A percentile compares a stretch with the other conserved stretches of the same genome.
Conservation (phyloP, 371 early-diverging fungal genomes). For the Syncephalis fuscata region DNA sequence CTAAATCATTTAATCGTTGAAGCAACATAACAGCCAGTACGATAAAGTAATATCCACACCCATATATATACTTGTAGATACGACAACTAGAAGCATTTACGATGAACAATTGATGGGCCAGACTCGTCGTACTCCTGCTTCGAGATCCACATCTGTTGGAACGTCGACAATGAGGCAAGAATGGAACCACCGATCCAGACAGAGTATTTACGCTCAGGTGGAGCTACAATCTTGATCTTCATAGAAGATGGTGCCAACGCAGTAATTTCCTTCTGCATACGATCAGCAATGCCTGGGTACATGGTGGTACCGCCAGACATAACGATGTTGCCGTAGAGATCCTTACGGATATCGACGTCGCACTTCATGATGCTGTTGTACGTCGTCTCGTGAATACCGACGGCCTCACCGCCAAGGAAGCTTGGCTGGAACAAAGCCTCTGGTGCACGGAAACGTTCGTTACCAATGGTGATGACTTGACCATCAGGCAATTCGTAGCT, state of each 20-base stretch:
- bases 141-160: constrained; percentile 78
- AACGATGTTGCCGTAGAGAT: constrained; percentile 92
- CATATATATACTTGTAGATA: too few species aligned
- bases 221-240: constrained; percentile 99
- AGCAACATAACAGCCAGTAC: too few species aligned
- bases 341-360: constrained; percentile 96
- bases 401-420: constrained; percentile 77
- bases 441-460: constrained; percentile 97
- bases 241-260: constrained; percentile 95
- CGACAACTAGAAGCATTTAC: constrained; percentile 84
- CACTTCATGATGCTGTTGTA: constrained; percentile 96
- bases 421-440: constrained; percentile 99
- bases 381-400: constrained; percentile 90
- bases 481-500: constrained; percentile 99
- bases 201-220: constrained; percentile 99
- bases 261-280: constrained; percentile 98
- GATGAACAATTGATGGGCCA: constrained; percentile 95
- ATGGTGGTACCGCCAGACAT: constrained; percentile 87
- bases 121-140: constrained; percentile 96
- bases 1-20: too few species aligned
- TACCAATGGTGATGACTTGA: constrained; percentile 95
- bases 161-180: constrained; percentile 87
- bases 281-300: constrained; percentile 95
- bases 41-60: too few species aligned
- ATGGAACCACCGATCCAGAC: constrained; percentile 99